These are phyloP conservation scores for Candida suzukii DNA, from an alignment of 805 yeast species.

Conservation along the genomic window DNA sequence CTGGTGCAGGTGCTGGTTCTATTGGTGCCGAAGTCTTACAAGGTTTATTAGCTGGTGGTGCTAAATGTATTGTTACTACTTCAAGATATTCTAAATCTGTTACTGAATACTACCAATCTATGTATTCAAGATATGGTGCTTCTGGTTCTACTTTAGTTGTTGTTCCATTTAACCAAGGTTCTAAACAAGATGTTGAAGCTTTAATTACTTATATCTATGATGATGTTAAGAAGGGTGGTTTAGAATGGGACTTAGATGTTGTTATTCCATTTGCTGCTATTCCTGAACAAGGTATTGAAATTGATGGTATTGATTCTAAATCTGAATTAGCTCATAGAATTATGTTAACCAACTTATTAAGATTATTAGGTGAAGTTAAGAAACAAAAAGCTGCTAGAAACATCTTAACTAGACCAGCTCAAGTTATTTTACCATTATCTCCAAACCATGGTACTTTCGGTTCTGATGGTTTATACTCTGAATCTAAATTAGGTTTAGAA, in stretches of 20 bases:
- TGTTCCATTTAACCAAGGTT: constrained; percentile 98
- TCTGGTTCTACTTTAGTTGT: constrained; percentile 87
- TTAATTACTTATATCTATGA: constrained; percentile 81
- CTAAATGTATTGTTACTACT: constrained; percentile 93
- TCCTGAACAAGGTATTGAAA: constrained; percentile 96
- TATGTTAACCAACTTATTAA: constrained; percentile 91
- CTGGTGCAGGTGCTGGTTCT: constrained; percentile 99
- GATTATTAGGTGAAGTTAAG: constrained; percentile 89
- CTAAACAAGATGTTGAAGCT: constrained; percentile 86
- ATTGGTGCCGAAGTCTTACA: constrained; percentile 96
- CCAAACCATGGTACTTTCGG: constrained; percentile 99
- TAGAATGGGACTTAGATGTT: constrained; percentile 97
- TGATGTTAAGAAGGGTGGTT: constrained; percentile 77
- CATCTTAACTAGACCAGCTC: constrained; percentile 95
- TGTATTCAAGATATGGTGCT: constrained; percentile 91
- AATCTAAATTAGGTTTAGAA: constrained; percentile 91
- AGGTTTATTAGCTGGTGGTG: constrained; percentile 96
- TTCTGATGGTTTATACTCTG: constrained; percentile 96
- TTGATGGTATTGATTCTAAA: constrained; percentile 87
- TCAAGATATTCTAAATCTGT: constrained; percentile 91
- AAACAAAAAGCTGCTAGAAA: constrained; percentile 68
- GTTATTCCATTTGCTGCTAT: constrained; percentile 98
- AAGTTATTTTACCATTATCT: constrained; percentile 91
- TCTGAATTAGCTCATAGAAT: constrained; percentile 98
- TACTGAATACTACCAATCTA: constrained; percentile 90